Evolutionary conservation across 2,329 filamentous ascomycete species (phyloP).

Genomic region (Cladosporium sp.): DNA sequence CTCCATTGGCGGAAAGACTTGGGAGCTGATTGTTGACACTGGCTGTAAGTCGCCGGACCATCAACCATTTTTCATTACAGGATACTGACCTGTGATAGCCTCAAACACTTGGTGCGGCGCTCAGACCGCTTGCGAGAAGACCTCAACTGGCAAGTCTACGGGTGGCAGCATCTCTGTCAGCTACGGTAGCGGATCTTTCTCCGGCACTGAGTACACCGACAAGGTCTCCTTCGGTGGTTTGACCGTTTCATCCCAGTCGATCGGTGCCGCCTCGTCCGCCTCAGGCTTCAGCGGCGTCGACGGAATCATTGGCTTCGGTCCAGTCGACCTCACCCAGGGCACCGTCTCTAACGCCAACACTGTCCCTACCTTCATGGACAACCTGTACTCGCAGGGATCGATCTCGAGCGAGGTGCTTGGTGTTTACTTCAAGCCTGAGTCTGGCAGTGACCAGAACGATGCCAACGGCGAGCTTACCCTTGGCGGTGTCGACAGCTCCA

Average conservation of each 20-base stretch:
- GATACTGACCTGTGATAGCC: constrained; percentile 12
- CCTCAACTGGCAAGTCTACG: constrained; percentile 17
- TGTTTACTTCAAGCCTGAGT: constrained; percentile 20
- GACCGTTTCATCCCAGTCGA: constrained; percentile 15
- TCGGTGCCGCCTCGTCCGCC: constrained; percentile 15
- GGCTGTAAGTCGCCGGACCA: constrained; percentile 13
- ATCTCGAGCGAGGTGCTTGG: constrained; percentile 20
- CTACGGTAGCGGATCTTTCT: constrained; percentile 20
- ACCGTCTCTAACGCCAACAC: constrained; percentile 20
- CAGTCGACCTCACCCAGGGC: constrained; percentile 17
- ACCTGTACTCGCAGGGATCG: constrained; percentile 17
- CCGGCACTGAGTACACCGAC: constrained; percentile 19
- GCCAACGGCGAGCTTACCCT: constrained; percentile 20
- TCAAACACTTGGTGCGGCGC: constrained; percentile 22
- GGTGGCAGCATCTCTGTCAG: constrained; percentile 16
- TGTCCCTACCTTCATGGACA: constrained; percentile 22
- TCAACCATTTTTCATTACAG: neutral
- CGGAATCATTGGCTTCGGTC: constrained; percentile 20
- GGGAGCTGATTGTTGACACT: constrained; percentile 19
- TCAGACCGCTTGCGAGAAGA: constrained; percentile 17
- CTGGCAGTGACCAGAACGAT: constrained; percentile 17
- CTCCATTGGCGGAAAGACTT: constrained; percentile 16
- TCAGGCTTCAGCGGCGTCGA: constrained; percentile 17
- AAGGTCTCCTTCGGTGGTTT: constrained; percentile 17
- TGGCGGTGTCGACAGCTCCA: constrained; percentile 12